Conservation (phyloP, 129 eudicot species). For the Smallanthus sonchifolius region DNA sequence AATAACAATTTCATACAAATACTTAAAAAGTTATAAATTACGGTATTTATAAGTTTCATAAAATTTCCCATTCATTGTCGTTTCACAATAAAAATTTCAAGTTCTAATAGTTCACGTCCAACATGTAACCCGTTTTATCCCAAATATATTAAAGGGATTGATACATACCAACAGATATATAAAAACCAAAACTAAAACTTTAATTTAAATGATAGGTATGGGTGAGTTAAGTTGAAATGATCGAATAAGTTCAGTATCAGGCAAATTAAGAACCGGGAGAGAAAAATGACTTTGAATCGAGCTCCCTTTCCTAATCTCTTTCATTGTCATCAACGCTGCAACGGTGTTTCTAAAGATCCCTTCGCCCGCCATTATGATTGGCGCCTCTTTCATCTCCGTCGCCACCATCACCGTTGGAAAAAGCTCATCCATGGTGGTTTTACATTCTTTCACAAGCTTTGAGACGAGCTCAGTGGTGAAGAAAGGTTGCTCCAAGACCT, state of each 20-base stretch:
- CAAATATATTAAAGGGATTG: not conserved
- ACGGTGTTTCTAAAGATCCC: conserved; percentile 81
- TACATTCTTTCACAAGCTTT: conserved; percentile 77
- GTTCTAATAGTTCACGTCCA: not conserved
- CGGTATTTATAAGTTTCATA: no score
- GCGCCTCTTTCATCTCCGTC: conserved; percentile 17
- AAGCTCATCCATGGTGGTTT: conserved; percentile 53
- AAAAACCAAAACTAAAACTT: not conserved
- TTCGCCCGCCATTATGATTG: conserved; percentile 47
- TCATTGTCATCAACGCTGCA: conserved; percentile 78
- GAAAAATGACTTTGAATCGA: conserved; percentile 74
- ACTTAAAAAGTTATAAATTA: no score
- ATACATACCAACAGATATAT: not conserved
- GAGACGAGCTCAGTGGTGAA: conserved; percentile 78
- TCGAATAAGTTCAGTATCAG: conserved; percentile 51
- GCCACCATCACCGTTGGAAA: conserved; percentile 31
- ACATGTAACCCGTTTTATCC: not conserved
- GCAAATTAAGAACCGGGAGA: conserved; percentile 67
- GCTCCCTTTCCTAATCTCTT: conserved; percentile 78
- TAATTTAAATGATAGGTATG: conserved; percentile 38
- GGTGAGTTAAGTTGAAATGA: conserved; percentile 51
- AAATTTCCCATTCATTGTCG: not conserved
- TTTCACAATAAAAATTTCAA: not conserved
- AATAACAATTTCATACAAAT: no score
- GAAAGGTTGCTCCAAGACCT: conserved; percentile 74